Evolutionary conservation across 164 flowering plant genomes (phyloP), one percentile per base, ranked within the genome.

Genomic region (Stephania japonica): DNA sequence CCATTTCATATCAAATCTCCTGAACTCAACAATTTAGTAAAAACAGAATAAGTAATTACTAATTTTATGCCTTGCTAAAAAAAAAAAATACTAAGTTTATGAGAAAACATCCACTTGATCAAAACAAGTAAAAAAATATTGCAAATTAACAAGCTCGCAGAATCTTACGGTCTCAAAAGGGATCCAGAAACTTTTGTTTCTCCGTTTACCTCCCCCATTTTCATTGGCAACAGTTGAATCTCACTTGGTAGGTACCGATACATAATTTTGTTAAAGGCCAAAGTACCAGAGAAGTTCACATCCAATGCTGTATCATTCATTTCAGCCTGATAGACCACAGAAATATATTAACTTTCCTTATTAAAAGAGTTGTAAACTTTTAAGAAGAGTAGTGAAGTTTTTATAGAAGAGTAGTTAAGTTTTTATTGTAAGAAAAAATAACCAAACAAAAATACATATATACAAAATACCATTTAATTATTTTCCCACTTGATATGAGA

Each of bases 1-100:
- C 99, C 99, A 95, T 78, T 91, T 95, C 77, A 95, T 89, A 75
- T 95, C 98, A 87, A 95, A 95, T 80, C 92, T 88, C 92, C 99
- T 95, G 69, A 75, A 80, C 62, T 24, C 16, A 61, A 69, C 18
- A 44, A 18, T 41, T 56, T 2, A 56, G 63, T 1, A 19, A 56
- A 16, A 56, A 56, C 8, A 5, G 63, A 18, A 56, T 8, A 44
- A 44, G 50, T 32, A 32, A 32, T 32, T 32, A 32, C 38, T 32
- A 32, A 32, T 32, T 32, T 32, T 2, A 32, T 32, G 38, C 4
- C 4, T 32, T 32, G 5, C 0, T 18, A 53, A 53, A 56, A 2
- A 18, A 56, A 56, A 56, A 2, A 56, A 56, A 7, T 56, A 10
- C 18, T 49, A 18, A 6, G 18, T 56, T 56, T 4, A 56, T 10